phyloP scores from a whole-genome alignment of 2,329 filamentous ascomycete species.

The Mycogone perniciosa region DNA sequence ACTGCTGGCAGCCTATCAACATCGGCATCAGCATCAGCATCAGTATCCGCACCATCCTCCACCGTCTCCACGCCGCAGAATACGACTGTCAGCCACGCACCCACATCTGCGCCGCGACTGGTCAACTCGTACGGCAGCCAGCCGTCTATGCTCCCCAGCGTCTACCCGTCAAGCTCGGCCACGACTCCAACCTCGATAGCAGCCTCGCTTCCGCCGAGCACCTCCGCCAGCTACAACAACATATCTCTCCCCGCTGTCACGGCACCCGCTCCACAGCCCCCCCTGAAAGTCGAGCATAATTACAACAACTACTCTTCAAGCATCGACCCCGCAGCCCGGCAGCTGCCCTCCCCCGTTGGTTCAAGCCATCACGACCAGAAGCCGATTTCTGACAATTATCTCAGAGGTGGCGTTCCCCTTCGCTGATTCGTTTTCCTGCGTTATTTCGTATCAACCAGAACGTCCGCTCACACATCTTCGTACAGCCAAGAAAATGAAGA shows the following conservation, averaged over 20 bases:
- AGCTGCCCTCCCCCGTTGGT: constrained; percentile 19
- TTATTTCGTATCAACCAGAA: neutral
- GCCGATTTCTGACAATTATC: constrained; percentile 24
- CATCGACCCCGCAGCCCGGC: constrained; percentile 62
- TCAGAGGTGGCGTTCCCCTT: constrained; percentile 44
- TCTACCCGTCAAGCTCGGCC: constrained; percentile 32
- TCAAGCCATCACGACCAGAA: constrained; percentile 24
- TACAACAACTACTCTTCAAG: constrained; percentile 50
- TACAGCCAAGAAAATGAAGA: constrained; percentile 51
- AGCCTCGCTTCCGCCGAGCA: constrained; percentile 19
- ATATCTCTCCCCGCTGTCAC: constrained; percentile 21
- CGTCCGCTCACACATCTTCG: constrained; percentile 24
- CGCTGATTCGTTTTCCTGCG: constrained; percentile 10
- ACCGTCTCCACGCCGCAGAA: constrained; percentile 16
- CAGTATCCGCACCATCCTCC: constrained; percentile 25
- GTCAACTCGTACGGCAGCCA: constrained; percentile 41
- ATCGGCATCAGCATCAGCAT: constrained; percentile 12
- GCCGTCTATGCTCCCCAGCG: constrained; percentile 37
- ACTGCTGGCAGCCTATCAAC: constrained; percentile 27
- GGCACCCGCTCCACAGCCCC: constrained; percentile 23
- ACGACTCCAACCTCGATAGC: constrained; percentile 26
- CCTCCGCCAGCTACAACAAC: constrained; percentile 29
- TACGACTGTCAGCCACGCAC: constrained; percentile 16
- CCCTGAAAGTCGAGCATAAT: constrained; percentile 33
- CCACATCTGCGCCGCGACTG: constrained; percentile 21